Conservation (phyloP, 768 basidiomycete species). For the Lyophyllum semitale region DNA sequence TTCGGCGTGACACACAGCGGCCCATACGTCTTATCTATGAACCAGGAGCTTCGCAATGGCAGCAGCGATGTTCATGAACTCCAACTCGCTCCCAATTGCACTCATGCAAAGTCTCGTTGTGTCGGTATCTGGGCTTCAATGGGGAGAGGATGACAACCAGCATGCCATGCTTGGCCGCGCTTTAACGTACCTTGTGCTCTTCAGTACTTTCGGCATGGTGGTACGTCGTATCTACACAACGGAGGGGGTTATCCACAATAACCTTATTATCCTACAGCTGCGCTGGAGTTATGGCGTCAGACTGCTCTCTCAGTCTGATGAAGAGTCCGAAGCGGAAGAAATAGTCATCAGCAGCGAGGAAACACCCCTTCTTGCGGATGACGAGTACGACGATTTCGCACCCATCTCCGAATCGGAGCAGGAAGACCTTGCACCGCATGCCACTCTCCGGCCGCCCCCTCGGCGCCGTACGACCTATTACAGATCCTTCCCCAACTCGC, state of each 20-base stretch:
- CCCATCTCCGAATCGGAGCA: conserved; percentile 11
- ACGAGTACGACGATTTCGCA: not conserved
- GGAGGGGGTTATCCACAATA: not conserved
- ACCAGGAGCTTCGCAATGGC: conserved; percentile 76
- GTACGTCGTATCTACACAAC: conserved; percentile 34
- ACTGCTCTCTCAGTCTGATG: conserved; percentile 19
- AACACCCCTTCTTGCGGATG: not conserved
- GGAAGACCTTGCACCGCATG: not conserved
- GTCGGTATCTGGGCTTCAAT: conserved; percentile 80
- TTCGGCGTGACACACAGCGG: not conserved
- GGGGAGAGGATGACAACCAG: conserved; percentile 78
- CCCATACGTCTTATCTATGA: not conserved
- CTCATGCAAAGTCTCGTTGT: conserved; percentile 89
- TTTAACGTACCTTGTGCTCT: conserved; percentile 86
- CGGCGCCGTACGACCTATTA: conserved; percentile 19
- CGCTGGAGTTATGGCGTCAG: conserved; percentile 72
- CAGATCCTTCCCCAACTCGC: conserved; percentile 22
- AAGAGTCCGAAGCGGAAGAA: not conserved
- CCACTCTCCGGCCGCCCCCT: conserved; percentile 1
- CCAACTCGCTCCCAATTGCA: conserved; percentile 93
- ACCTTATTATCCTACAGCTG: conserved; percentile 43
- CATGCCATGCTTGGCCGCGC: conserved; percentile 92
- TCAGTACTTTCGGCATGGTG: conserved; percentile 95
- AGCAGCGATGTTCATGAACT: conserved; percentile 90
- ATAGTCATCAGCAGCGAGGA: not conserved